These are phyloP conservation scores for Backusella westeae DNA, from an alignment of 192 early-diverging fungal genomes.

Conservation along the genomic window DNA sequence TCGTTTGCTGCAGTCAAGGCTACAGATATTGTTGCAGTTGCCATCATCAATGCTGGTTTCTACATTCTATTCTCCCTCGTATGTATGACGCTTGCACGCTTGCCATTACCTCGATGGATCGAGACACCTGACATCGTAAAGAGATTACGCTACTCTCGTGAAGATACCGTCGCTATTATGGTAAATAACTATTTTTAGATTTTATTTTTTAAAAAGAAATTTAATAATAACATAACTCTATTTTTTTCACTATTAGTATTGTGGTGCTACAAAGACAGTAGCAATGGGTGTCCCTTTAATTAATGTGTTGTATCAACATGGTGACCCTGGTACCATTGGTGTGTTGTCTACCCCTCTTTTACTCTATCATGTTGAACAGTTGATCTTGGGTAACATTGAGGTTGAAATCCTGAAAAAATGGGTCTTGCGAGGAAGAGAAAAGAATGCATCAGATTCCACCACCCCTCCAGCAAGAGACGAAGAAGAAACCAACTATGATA, in stretches of 20 bases:
- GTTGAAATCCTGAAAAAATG: slow-evolving; percentile 55
- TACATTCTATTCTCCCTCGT: slow-evolving; percentile 55
- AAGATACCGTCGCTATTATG: slow-evolving; percentile 63
- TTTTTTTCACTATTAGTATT: slow-evolving; percentile 38
- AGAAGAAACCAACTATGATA: slow-evolving; percentile 1
- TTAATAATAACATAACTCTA: neutral
- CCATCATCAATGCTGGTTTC: slow-evolving; percentile 45
- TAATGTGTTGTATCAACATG: slow-evolving; percentile 60
- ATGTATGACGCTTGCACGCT: slow-evolving; percentile 42
- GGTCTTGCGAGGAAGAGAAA: slow-evolving; percentile 38
- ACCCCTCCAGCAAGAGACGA: slow-evolving; percentile 1
- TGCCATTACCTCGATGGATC: slow-evolving; percentile 28
- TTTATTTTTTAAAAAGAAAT: neutral
- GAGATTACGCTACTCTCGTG: slow-evolving; percentile 34
- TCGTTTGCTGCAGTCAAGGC: slow-evolving; percentile 48
- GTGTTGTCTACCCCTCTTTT: slow-evolving; percentile 64
- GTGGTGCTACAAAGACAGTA: slow-evolving; percentile 73
- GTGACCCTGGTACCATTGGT: slow-evolving; percentile 47
- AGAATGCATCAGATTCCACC: neutral
- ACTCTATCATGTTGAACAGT: slow-evolving; percentile 70
- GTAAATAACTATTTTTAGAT: slow-evolving; percentile 18
- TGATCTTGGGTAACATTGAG: slow-evolving; percentile 62
- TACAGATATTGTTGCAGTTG: slow-evolving; percentile 51
- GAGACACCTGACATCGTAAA: slow-evolving; percentile 27
- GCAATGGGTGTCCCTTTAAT: slow-evolving; percentile 76